These are phyloP conservation scores for Fistulifera solaris DNA, from an alignment of 108 stramenopile genomes.

Conservation along the genomic window DNA sequence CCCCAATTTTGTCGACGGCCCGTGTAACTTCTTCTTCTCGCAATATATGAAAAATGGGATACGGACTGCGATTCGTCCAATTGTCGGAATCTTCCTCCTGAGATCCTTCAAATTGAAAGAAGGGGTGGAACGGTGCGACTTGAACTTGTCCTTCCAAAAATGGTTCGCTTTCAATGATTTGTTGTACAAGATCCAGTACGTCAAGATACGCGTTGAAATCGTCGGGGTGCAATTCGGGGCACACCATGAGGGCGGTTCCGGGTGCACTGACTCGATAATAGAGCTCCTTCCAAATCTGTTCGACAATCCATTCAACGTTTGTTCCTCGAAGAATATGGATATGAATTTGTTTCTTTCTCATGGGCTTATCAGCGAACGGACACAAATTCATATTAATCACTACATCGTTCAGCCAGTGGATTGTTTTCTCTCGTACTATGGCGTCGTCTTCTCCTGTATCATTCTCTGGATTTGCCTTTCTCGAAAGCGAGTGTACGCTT, in stretches of 20 bases:
- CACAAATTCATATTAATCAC: conserved; percentile 72
- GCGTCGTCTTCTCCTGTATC: conserved; percentile 15
- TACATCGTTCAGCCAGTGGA: conserved; percentile 53
- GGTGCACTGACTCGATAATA: conserved; percentile 16
- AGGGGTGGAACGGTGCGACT: conserved; percentile 74
- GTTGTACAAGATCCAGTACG: conserved; percentile 36
- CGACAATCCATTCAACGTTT: conserved; percentile 36
- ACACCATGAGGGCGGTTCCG: conserved; percentile 62
- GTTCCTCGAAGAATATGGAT: conserved; percentile 38
- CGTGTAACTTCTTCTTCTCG: conserved; percentile 61
- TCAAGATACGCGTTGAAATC: conserved; percentile 48
- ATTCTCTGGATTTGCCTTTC: background rate
- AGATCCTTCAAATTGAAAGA: conserved; percentile 45
- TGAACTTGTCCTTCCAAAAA: conserved; percentile 48
- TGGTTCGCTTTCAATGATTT: conserved; percentile 33
- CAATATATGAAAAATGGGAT: conserved; percentile 75
- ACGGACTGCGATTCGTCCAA: conserved; percentile 69
- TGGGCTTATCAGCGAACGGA: conserved; percentile 68
- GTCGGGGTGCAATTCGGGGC: conserved; percentile 56
- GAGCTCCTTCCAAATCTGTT: conserved; percentile 34
- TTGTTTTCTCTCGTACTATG: conserved; percentile 25
- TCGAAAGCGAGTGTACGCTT: background rate
- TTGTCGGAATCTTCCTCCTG: conserved; percentile 39
- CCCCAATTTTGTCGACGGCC: conserved; percentile 59
- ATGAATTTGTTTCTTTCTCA: conserved; percentile 26